Conservation (phyloP, 306 rosid genomes). For the Macrotyloma uniflorum region DNA sequence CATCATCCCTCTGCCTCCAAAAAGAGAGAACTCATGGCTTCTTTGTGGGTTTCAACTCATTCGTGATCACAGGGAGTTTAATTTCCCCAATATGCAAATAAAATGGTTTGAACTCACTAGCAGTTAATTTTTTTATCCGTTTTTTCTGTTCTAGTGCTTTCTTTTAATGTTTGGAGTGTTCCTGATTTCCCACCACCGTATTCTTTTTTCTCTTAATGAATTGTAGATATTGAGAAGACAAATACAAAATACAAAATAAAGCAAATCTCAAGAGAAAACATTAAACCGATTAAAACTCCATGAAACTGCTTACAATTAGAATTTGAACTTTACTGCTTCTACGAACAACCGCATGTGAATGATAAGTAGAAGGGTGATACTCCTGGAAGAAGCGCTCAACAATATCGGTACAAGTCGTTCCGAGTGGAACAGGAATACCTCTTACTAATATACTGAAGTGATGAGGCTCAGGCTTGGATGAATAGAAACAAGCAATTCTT, state of each 20-base stretch:
- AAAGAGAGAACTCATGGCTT: background rate
- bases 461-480: slow-evolving; percentile 68
- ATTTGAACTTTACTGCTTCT: slow-evolving; percentile 63
- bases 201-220: background rate
- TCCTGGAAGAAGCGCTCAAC: slow-evolving; percentile 68
- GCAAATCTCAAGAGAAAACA: slow-evolving; percentile 13
- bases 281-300: slow-evolving; percentile 27
- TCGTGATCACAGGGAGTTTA: background rate
- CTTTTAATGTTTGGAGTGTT: background rate
- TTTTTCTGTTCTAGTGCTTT: slow-evolving; percentile 1
- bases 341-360: slow-evolving; percentile 62
- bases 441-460: slow-evolving; percentile 68
- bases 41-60: background rate
- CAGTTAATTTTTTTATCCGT: background rate
- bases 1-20: background rate
- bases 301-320: slow-evolving; percentile 65
- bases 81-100: background rate
- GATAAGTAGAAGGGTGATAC: slow-evolving; percentile 71
- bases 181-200: background rate
- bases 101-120: background rate
- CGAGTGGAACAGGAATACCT: slow-evolving; percentile 67
- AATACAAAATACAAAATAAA: background rate
- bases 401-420: slow-evolving; percentile 53
- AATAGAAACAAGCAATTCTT: slow-evolving; percentile 60
- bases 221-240: background rate